These are phyloP conservation scores for Malbranchea zuffiana DNA, from an alignment of 2,329 filamentous ascomycete species.

Conservation along the genomic window DNA sequence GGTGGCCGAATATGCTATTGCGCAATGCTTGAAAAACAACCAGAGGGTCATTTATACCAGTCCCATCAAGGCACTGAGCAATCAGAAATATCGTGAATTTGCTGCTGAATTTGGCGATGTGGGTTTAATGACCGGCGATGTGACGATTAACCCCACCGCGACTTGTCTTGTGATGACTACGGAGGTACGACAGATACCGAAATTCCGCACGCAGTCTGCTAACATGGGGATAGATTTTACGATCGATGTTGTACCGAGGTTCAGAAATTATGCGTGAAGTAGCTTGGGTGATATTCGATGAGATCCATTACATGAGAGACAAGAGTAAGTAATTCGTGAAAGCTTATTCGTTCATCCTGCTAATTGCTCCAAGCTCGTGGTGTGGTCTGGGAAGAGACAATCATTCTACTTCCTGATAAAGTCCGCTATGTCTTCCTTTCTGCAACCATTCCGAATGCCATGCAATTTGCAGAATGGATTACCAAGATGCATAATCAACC, in stretches of 20 bases:
- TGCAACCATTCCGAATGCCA: constrained; percentile 95
- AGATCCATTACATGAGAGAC: constrained; percentile 97
- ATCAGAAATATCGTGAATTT: constrained; percentile 98
- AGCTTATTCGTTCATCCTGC: constrained; percentile 1
- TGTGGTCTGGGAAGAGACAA: constrained; percentile 99
- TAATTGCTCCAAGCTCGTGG: constrained; percentile 50
- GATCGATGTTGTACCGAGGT: constrained; percentile 94
- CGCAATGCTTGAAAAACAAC: constrained; percentile 92
- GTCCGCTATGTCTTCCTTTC: constrained; percentile 97
- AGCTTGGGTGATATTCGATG: constrained; percentile 95
- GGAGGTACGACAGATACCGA: constrained; percentile 41
- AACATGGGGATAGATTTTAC: constrained; percentile 55
- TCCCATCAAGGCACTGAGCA: constrained; percentile 96
- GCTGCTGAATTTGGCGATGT: constrained; percentile 92
- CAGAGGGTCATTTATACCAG: constrained; percentile 98
- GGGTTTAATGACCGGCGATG: constrained; percentile 96
- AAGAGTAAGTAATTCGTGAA: constrained; percentile 47
- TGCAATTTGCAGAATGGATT: constrained; percentile 99
- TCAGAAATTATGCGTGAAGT: constrained; percentile 99
- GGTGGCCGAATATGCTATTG: constrained; percentile 95
- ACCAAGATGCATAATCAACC: constrained; percentile 95
- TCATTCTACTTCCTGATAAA: constrained; percentile 95
- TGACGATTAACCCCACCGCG: constrained; percentile 96
- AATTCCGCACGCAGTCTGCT: neutral
- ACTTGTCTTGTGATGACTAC: constrained; percentile 99